Percentiles rank a stretch among this genome's conserved stretches.
These are phyloP conservation scores for Cryptosporidium sp. DNA, from an alignment of 169 alveolate species.

Conservation along the genomic window DNA sequence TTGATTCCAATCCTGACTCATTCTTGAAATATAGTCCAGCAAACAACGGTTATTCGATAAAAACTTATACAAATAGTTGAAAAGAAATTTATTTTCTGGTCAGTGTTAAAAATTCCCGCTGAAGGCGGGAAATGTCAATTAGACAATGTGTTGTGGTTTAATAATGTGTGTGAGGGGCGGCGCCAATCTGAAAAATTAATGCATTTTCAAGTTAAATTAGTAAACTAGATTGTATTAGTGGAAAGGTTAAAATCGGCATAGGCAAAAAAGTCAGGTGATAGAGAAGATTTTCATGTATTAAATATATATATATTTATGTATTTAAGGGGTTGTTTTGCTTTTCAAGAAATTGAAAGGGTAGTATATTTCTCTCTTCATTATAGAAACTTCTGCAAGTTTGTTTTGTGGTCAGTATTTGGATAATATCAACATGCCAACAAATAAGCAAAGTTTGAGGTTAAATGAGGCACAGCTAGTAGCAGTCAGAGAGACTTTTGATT, in stretches of 20 bases:
- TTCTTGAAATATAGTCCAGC: background rate
- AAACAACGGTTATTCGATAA: background rate
- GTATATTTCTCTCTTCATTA: background rate
- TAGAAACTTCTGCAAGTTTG: background rate
- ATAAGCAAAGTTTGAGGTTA: constrained; percentile 48
- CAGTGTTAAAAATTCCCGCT: background rate
- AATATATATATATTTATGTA: too few relatives aligned
- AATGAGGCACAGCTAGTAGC: constrained; percentile 64
- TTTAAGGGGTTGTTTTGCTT: too few relatives aligned
- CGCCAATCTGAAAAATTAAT: constrained; percentile 7
- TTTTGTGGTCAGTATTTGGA: background rate
- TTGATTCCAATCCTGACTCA: constrained; percentile 70
- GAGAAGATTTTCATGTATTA: background rate
- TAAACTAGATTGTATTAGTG: background rate
- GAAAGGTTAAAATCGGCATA: background rate
- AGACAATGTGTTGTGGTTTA: constrained; percentile 6
- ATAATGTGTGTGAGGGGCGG: constrained; percentile 9
- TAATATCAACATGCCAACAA: background rate
- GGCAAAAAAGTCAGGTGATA: background rate
- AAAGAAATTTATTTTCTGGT: background rate
- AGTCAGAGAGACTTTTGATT: constrained; percentile 56
- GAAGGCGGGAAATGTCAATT: constrained; percentile 21
- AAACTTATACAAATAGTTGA: background rate
- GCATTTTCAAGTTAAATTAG: background rate
- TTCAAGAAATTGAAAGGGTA: background rate